phyloP scores from a whole-genome alignment of 1,139 yeast genomes.

The Candida sanyaensis region DNA sequence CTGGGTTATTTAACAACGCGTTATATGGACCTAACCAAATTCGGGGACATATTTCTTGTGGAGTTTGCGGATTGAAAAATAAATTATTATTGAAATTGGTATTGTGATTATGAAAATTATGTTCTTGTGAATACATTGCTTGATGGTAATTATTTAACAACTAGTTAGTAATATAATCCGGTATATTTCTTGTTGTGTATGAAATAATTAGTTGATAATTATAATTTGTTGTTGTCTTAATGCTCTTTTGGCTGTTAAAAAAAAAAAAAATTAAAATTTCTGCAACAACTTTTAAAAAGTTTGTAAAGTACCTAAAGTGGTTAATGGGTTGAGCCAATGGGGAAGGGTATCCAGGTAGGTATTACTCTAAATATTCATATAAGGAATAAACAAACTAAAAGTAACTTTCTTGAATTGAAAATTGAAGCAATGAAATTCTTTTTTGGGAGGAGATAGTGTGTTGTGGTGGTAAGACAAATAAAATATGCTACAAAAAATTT shows the following conservation, averaged over 20 bases:
- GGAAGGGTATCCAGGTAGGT: not conserved
- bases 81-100: slow-evolving; percentile 10
- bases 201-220: slow-evolving; percentile 3
- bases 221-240: not conserved
- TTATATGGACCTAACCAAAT: slow-evolving; percentile 32
- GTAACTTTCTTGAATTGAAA: too few species aligned
- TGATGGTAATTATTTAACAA: not conserved
- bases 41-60: slow-evolving; percentile 32
- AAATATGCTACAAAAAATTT: not conserved
- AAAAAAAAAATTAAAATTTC: not conserved
- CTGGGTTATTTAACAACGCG: slow-evolving; percentile 14
- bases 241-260: slow-evolving; percentile 3
- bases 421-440: not conserved
- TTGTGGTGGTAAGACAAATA: not conserved
- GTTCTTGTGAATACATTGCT: slow-evolving; percentile 4
- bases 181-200: not conserved
- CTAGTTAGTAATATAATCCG: not conserved
- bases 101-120: slow-evolving; percentile 10
- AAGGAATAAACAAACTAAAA: not conserved
- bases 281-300: slow-evolving; percentile 1
- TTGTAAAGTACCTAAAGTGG: not conserved
- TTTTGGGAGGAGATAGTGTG: not conserved
- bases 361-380: not conserved
- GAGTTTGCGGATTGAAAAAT: slow-evolving; percentile 16
- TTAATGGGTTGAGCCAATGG: slow-evolving; percentile 5